Evolutionary conservation across 306 rosid genomes (phyloP).

Genomic region (Trifolium dubium): DNA sequence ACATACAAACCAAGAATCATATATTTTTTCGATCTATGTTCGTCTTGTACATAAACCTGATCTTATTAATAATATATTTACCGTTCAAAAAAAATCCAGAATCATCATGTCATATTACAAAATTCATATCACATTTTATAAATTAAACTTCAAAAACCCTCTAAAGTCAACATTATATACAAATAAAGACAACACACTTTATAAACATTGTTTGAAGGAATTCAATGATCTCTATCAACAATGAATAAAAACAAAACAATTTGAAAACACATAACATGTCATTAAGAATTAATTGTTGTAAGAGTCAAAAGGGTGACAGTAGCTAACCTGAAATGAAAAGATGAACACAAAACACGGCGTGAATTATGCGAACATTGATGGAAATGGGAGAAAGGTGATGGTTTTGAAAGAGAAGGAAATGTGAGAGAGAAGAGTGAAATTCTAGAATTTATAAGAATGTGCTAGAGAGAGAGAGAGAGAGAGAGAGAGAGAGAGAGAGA

Average conservation of each 20-base stretch:
- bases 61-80: no score
- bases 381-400: background rate
- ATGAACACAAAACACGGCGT: constrained; percentile 15
- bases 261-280: background rate
- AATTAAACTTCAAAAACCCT: background rate
- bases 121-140: background rate
- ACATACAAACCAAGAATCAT: no score
- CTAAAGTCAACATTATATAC: background rate
- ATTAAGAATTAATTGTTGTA: background rate
- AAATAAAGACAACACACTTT: background rate
- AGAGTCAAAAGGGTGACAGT: constrained; percentile 11
- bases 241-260: background rate
- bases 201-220: background rate
- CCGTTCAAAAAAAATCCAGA: no score
- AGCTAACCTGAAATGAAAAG: background rate
- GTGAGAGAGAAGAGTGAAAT: background rate
- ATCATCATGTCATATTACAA: background rate
- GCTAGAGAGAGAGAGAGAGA: background rate
- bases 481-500: background rate
- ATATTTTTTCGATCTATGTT: no score
- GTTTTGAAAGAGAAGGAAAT: background rate
- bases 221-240: background rate
- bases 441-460: background rate
- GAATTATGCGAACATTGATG: constrained; percentile 15
- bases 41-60: no score